Evolutionary conservation across 345 rosid species (phyloP).

Genomic region (Linum usitatissimum): DNA sequence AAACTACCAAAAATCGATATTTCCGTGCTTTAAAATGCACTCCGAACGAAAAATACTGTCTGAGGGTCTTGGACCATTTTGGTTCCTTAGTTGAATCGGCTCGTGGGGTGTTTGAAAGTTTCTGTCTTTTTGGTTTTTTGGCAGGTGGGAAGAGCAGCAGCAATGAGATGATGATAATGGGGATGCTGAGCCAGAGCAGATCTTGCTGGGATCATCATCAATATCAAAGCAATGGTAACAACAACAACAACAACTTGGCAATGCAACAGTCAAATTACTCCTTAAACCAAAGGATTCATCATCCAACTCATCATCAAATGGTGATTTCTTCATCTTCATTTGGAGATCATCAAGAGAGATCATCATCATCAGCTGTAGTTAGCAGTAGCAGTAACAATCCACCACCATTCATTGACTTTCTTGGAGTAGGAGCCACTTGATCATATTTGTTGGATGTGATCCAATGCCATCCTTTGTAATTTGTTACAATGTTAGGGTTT

Average conservation of each 20-base stretch:
- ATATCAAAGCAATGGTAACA: slow-evolving; percentile 3
- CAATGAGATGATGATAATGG: slow-evolving; percentile 33
- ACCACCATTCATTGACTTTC: slow-evolving; percentile 59
- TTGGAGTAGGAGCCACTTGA: slow-evolving; percentile 60
- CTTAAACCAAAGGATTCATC: slow-evolving; percentile 5
- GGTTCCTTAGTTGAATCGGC: neutral
- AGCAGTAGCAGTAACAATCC: slow-evolving; percentile 14
- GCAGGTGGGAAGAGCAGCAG: slow-evolving; percentile 28
- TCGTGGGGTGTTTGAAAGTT: neutral
- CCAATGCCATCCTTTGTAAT: too few species aligned
- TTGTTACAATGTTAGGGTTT: too few species aligned
- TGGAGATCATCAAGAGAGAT: slow-evolving; percentile 21
- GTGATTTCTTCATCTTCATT: neutral
- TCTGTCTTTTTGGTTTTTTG: neutral
- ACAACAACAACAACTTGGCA: slow-evolving; percentile 16
- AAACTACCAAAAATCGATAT: too few species aligned
- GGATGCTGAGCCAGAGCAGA: slow-evolving; percentile 26
- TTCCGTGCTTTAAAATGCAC: too few species aligned
- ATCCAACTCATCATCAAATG: neutral
- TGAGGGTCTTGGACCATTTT: slow-evolving; percentile 12
- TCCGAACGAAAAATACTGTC: too few species aligned
- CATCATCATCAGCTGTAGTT: slow-evolving; percentile 3
- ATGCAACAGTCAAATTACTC: slow-evolving; percentile 27
- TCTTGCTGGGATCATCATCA: slow-evolving; percentile 25
- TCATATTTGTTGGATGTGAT: too few species aligned